phyloP scores from a whole-genome alignment of 768 basidiomycete species.

The Lentinula lateritia region DNA sequence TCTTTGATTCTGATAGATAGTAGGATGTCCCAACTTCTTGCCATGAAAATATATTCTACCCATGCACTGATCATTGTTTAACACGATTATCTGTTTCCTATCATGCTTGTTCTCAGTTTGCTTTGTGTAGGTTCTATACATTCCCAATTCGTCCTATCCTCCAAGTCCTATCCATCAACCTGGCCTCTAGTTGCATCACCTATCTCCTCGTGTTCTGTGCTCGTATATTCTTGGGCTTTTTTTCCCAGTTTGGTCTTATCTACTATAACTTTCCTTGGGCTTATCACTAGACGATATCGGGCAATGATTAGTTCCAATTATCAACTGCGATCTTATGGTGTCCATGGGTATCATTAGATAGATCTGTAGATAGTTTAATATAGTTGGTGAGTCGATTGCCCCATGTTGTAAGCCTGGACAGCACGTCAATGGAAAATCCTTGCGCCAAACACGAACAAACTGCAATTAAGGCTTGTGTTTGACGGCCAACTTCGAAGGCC shows the following conservation, averaged over 20 bases:
- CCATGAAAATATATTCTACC: conserved; percentile 4
- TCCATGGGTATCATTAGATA: background rate
- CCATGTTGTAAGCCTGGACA: too few species aligned
- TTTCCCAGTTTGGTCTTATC: conserved; percentile 9
- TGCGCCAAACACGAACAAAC: background rate
- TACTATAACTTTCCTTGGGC: background rate
- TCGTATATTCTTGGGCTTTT: conserved; percentile 5
- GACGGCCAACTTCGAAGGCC: background rate
- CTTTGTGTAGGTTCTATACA: conserved; percentile 7
- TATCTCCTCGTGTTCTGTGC: background rate
- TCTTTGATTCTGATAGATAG: conserved; percentile 19
- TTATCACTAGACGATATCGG: conserved; percentile 1
- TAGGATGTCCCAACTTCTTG: conserved; percentile 19
- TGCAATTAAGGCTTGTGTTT: background rate
- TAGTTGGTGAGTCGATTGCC: background rate
- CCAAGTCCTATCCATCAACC: background rate
- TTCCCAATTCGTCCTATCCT: background rate
- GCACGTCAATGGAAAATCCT: too few species aligned
- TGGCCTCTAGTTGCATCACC: conserved; percentile 5
- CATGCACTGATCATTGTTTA: background rate
- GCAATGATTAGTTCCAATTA: background rate
- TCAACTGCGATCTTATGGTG: background rate
- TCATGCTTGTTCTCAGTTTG: conserved; percentile 12
- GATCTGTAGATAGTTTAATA: background rate
- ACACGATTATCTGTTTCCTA: conserved; percentile 7